Base-by-base conservation (phyloP, 202 grass and related monocot species). In the Panicum virgatum region DNA sequence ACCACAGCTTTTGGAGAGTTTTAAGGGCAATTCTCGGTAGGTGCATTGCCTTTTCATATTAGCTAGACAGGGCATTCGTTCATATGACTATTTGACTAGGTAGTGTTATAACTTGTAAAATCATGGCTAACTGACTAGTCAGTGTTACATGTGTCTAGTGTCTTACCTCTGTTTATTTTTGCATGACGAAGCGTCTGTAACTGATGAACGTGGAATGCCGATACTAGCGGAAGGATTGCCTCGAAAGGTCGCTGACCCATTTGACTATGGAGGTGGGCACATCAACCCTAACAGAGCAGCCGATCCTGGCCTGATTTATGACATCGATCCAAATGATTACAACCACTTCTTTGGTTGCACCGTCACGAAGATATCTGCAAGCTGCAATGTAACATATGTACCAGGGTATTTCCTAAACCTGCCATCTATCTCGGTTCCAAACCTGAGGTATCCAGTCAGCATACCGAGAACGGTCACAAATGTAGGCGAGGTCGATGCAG, bases 241-340 rank as follows among this genome's bases (percentile, higher is more conserved):
- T 14, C 45, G 52, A 12, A 94, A 94, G 62, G 29, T 80, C 3
- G 86, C 92, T 0, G 86, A 89, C 48, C 89, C 92, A 16, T 94
- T 94, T 14, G 92, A 94, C 80, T 94, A 83, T 23, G 92, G 89
- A 58, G 86, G 86, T 1, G 92, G 92, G 0, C 44, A 83, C n/a
- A 88, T 91, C 2, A 34, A 87, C 12, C 89, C 92, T n/a, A 82
- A 83, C 14, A 63, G 38, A 1, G 86, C 89, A 3, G 67, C 72
- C 5, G 78, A 91, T 85, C 92, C 92, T 22, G 89, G 92, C 3
- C 48, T 94, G 2, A 43, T 91, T 0, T 94, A 86, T 7, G 92
- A 94, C 40, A 83, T 91, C 11, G 56, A 89, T 39, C 89, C 89
- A 19, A 69, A 9, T 0, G 84, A 94, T 30, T 91, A 94, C 58